Evolutionary conservation across 805 yeast species (phyloP), one percentile per base, ranked within the genome.

Genomic region (Schizosaccharomyces cryophilus): DNA sequence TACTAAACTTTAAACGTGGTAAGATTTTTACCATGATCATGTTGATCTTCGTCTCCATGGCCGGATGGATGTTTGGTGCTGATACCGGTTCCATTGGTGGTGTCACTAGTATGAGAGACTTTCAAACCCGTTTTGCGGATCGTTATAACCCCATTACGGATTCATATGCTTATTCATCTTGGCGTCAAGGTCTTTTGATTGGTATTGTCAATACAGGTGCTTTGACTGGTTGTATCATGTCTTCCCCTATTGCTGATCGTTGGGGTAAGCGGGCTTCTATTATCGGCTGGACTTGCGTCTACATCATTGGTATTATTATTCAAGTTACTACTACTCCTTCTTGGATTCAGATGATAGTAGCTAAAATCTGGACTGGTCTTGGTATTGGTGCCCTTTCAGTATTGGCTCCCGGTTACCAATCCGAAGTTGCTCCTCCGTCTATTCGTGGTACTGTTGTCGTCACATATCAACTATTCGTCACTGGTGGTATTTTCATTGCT

Each of bases 321-420:
- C 62, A 61, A 47, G 51, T 54, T 13, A 21, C 62, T 11, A 51
- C 62, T 19, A n/a, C 62, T 63, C 9, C 60, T 65, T 4, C 61
- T 61, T 77, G 21, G 69, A 74, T n/a, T 73, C 74, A 40, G 80
- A 30, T 42, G 5, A 45, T 59, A 21, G 61, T 59, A 9, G 61
- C 54, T 17, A 40, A 42, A 24, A 45, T 78, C 30, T 73, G 85
- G 64, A 80, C 85, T 31, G 95, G 95, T 64, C 66, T 84, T 15
- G 85, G 85, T 62, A 86, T 86, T 63, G 95, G 95, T 64, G 81
- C 81, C 64, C 77, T 85, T 45, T 80, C 89, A 45, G 87, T 88
- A 55, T 77, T 82, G 63, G 85, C 83, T 35, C 89, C 93, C 60
- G 73, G 85, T 70, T 85, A 84, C 69, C 82, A 83, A 75, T 84